Evolutionary conservation across 1,139 yeast species (phyloP).

Genomic region (Torulaspora globosa): DNA sequence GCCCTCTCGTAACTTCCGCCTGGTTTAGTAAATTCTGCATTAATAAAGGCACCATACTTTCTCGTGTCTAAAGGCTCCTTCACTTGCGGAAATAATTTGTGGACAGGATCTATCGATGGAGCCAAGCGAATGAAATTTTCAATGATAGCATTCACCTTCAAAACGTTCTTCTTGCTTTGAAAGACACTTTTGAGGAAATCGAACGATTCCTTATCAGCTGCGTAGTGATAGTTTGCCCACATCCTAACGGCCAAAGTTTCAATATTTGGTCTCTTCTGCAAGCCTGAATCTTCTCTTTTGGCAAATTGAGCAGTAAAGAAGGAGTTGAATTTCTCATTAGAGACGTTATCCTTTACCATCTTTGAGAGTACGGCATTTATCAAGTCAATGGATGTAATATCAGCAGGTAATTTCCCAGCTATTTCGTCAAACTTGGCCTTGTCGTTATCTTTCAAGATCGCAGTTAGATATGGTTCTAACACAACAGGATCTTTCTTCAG

Average conservation of each 20-base stretch:
- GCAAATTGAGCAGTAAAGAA: slow-evolving; percentile 18
- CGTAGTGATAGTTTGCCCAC: slow-evolving; percentile 23
- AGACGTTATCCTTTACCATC: slow-evolving; percentile 15
- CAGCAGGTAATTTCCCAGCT: slow-evolving; percentile 17
- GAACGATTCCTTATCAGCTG: slow-evolving; percentile 16
- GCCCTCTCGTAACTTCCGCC: slow-evolving; percentile 25
- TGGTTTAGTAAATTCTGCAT: slow-evolving; percentile 25
- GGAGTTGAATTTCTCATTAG: slow-evolving; percentile 15
- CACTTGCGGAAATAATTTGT: slow-evolving; percentile 23
- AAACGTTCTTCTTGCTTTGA: slow-evolving; percentile 17
- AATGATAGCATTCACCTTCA: slow-evolving; percentile 19
- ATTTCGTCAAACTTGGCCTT: slow-evolving; percentile 15
- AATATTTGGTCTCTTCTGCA: slow-evolving; percentile 17
- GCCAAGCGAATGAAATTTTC: slow-evolving; percentile 24
- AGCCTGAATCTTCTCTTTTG: slow-evolving; percentile 10
- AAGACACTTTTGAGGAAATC: slow-evolving; percentile 23
- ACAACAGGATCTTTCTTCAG: slow-evolving; percentile 21
- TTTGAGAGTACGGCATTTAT: slow-evolving; percentile 24
- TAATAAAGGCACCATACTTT: slow-evolving; percentile 24
- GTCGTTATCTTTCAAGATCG: slow-evolving; percentile 15
- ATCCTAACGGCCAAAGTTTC: slow-evolving; percentile 27
- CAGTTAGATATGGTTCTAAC: slow-evolving; percentile 23
- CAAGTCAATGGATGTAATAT: slow-evolving; percentile 20
- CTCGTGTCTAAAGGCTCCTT: slow-evolving; percentile 20
- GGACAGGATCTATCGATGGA: slow-evolving; percentile 23